Evolutionary conservation across 1,139 yeast species (phyloP).

Genomic region (Lodderomyces orthopsilosis): DNA sequence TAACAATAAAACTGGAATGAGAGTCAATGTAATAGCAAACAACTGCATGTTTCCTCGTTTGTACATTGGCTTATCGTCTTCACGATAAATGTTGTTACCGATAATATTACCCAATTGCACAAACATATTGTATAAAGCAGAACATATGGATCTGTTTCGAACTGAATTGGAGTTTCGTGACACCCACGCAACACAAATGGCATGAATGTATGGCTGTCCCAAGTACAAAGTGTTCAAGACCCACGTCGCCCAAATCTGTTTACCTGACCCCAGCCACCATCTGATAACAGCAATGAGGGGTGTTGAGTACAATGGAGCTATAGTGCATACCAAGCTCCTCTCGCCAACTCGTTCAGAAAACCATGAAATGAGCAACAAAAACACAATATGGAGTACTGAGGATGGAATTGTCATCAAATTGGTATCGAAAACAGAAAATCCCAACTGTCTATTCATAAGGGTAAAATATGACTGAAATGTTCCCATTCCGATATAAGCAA

Average conservation of each 20-base stretch:
- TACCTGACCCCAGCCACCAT: conserved; percentile 50
- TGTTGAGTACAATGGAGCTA: conserved; percentile 37
- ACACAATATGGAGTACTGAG: conserved; percentile 14
- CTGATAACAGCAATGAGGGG: conserved; percentile 42
- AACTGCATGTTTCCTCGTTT: conserved; percentile 46
- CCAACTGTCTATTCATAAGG: conserved; percentile 48
- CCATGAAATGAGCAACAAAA: conserved; percentile 37
- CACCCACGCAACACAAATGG: conserved; percentile 58
- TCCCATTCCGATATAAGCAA: conserved; percentile 41
- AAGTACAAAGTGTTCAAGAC: conserved; percentile 43
- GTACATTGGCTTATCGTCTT: conserved; percentile 57
- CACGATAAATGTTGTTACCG: conserved; percentile 52
- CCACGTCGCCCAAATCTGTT: conserved; percentile 52
- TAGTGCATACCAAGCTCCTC: conserved; percentile 29
- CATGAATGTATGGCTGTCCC: conserved; percentile 50
- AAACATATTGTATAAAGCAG: conserved; percentile 58
- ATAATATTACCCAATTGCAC: conserved; percentile 56
- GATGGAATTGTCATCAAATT: conserved; percentile 53
- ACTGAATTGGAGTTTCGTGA: conserved; percentile 61
- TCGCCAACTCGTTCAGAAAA: conserved; percentile 36
- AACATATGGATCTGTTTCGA: conserved; percentile 43
- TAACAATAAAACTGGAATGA: conserved; percentile 17
- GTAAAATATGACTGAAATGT: conserved; percentile 22
- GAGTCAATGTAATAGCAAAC: conserved; percentile 16
- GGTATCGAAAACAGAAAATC: conserved; percentile 53